Evolutionary conservation across 495 filamentous ascomycete genomes (phyloP).

Genomic region (Penicillium verhagenii): DNA sequence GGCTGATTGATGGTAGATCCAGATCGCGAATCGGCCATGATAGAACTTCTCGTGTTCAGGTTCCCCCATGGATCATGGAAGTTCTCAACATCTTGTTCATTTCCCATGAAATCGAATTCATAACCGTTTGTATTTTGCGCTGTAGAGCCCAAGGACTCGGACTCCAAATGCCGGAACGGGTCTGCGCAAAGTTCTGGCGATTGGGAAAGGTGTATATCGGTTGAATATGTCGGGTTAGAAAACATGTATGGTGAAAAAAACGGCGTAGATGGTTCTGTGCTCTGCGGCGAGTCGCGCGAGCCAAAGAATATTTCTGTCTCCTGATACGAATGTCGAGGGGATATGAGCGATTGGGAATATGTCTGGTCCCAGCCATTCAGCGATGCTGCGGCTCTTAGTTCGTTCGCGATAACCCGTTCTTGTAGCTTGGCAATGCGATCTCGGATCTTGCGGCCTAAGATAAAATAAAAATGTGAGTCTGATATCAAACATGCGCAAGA

Average conservation of each 20-base stretch:
- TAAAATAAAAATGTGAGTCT: not conserved
- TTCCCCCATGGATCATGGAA: not conserved
- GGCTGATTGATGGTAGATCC: conserved; percentile 15
- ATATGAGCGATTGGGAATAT: conserved; percentile 9
- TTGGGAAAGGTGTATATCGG: not conserved
- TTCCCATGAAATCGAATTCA: not conserved
- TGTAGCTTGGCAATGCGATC: conserved; percentile 45
- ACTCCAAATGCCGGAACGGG: not conserved
- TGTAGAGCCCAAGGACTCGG: not conserved
- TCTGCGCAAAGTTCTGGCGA: not conserved
- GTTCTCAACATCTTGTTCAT: not conserved
- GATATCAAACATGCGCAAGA: not conserved
- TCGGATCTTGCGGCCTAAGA: conserved; percentile 39
- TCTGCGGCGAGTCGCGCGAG: conserved; percentile 2
- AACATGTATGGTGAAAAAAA: conserved; percentile 5
- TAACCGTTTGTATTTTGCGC: not conserved
- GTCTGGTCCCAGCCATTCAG: conserved; percentile 33
- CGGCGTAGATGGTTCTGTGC: conserved; percentile 4
- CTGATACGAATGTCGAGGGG: not conserved
- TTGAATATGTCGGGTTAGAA: not conserved
- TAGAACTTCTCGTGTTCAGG: not conserved
- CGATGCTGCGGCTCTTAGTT: conserved; percentile 35
- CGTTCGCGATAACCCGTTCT: conserved; percentile 43
- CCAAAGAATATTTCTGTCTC: not conserved
- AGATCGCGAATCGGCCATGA: not conserved